A percentile compares a stretch with the other conserved stretches of the same genome.
Conservation (phyloP, 1,139 yeast species). For the Hansenula lynferdii region DNA sequence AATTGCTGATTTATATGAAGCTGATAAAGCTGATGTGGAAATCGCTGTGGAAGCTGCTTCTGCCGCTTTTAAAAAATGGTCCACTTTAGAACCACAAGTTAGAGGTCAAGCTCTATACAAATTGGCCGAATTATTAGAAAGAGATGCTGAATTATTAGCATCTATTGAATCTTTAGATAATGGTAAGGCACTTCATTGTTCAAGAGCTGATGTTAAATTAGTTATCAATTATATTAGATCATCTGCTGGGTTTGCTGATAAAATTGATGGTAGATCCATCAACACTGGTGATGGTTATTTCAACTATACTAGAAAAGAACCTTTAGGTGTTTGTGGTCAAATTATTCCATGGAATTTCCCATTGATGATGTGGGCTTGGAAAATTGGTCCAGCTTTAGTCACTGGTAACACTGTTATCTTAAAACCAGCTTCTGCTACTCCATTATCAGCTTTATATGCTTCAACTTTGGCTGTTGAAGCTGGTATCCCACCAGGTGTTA, state of each 20-base stretch:
- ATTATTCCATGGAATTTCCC: constrained; percentile 90
- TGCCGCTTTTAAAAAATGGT: constrained; percentile 48
- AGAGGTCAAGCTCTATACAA: constrained; percentile 55
- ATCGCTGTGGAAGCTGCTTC: constrained; percentile 54
- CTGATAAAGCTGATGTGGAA: constrained; percentile 53
- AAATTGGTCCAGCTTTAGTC: constrained; percentile 78
- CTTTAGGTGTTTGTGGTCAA: constrained; percentile 76
- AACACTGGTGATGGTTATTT: constrained; percentile 61
- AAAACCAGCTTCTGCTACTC: constrained; percentile 82
- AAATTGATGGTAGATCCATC: constrained; percentile 60
- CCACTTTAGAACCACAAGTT: constrained; percentile 39
- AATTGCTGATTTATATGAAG: constrained; percentile 50
- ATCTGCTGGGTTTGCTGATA: constrained; percentile 81
- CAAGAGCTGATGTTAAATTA: constrained; percentile 53
- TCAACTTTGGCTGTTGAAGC: constrained; percentile 59
- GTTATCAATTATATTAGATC: constrained; percentile 55
- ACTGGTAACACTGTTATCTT: constrained; percentile 76
- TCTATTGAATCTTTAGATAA: constrained; percentile 77
- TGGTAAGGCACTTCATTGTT: constrained; percentile 63
- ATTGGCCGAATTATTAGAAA: constrained; percentile 61
- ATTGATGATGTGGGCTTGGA: constrained; percentile 78
- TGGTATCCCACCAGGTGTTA: constrained; percentile 75
- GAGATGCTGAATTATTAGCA: constrained; percentile 55
- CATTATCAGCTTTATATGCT: constrained; percentile 66
- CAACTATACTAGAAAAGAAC: constrained; percentile 57